Conservation (phyloP, 331 rosid species). For the Spiraea crenata region DNA sequence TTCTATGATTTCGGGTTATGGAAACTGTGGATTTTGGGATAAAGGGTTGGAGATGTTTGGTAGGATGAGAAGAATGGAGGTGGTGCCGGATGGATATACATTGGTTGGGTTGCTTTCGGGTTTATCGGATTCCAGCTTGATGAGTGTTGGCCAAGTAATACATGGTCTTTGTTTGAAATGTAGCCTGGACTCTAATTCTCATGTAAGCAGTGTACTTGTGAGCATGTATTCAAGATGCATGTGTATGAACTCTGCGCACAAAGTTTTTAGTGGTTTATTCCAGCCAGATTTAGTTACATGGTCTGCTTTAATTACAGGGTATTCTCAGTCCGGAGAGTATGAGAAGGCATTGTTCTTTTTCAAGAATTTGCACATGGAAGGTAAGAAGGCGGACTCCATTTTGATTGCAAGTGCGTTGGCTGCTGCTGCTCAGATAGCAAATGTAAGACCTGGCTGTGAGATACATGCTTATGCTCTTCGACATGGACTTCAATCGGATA, state of each 20-base stretch:
- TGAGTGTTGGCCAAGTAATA: conserved; percentile 56
- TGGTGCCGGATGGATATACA: conserved; percentile 66
- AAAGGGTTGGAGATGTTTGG: conserved; percentile 52
- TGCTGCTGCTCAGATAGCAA: conserved; percentile 59
- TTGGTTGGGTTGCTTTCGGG: conserved; percentile 68
- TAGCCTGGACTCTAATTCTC: conserved; percentile 55
- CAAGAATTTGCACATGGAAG: conserved; percentile 48
- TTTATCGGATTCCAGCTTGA: conserved; percentile 44
- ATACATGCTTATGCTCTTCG: conserved; percentile 70
- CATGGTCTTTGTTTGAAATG: conserved; percentile 62
- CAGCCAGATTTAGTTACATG: conserved; percentile 83
- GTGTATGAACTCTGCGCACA: conserved; percentile 57
- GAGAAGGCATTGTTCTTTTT: conserved; percentile 51
- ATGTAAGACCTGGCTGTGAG: conserved; percentile 60
- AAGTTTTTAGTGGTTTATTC: conserved; percentile 51
- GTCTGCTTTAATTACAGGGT: conserved; percentile 82
- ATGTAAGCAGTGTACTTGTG: conserved; percentile 67
- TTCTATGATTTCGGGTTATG: conserved; percentile 72
- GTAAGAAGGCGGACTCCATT: conserved; percentile 59
- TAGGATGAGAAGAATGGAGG: conserved; percentile 50
- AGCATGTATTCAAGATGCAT: conserved; percentile 76
- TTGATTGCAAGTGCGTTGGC: conserved; percentile 72
- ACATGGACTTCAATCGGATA: conserved; percentile 63
- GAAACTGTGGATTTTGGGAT: conserved; percentile 52
- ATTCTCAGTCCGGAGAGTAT: conserved; percentile 59